Conservation (phyloP, 768 basidiomycete species). For the Fistulinella prunicolor region DNA sequence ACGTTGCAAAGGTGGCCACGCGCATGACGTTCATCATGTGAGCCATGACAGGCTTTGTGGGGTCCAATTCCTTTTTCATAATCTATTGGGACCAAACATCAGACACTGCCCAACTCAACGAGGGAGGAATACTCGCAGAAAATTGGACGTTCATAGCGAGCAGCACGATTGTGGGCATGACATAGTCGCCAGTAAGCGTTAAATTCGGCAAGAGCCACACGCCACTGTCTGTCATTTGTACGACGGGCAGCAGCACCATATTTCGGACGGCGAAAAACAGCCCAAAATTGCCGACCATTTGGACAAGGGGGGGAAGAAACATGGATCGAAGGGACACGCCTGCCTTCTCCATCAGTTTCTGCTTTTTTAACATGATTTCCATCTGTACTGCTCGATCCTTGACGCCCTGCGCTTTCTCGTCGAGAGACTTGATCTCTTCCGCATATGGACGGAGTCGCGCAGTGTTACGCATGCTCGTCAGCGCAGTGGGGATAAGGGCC, state of each 20-base stretch:
- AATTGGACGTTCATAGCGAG: slow-evolving; percentile 68
- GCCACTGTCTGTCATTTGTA: slow-evolving; percentile 76
- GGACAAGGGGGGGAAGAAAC: slow-evolving; percentile 57
- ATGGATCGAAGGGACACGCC: slow-evolving; percentile 59
- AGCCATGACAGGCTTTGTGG: slow-evolving; percentile 49
- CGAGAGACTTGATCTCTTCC: slow-evolving; percentile 51
- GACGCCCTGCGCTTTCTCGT: slow-evolving; percentile 36
- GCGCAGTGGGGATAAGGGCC: slow-evolving; percentile 56
- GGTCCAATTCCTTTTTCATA: slow-evolving; percentile 54
- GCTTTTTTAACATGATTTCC: slow-evolving; percentile 43
- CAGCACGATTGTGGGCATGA: slow-evolving; percentile 62
- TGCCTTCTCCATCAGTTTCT: slow-evolving; percentile 56
- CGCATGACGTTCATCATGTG: slow-evolving; percentile 71
- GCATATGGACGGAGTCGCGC: slow-evolving; percentile 39
- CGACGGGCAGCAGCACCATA: slow-evolving; percentile 68
- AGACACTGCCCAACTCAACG: background rate
- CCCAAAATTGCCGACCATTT: slow-evolving; percentile 73
- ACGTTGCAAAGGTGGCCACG: slow-evolving; percentile 48
- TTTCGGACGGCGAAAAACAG: slow-evolving; percentile 80
- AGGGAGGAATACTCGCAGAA: slow-evolving; percentile 42
- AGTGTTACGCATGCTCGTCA: slow-evolving; percentile 54
- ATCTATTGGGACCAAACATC: slow-evolving; percentile 26
- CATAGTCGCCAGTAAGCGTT: slow-evolving; percentile 73
- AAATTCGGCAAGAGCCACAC: slow-evolving; percentile 72
- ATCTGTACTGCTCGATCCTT: slow-evolving; percentile 42